Evolutionary conservation across 2,329 filamentous ascomycete genomes (phyloP).

Genomic region (Fonsecaea pedrosoi): DNA sequence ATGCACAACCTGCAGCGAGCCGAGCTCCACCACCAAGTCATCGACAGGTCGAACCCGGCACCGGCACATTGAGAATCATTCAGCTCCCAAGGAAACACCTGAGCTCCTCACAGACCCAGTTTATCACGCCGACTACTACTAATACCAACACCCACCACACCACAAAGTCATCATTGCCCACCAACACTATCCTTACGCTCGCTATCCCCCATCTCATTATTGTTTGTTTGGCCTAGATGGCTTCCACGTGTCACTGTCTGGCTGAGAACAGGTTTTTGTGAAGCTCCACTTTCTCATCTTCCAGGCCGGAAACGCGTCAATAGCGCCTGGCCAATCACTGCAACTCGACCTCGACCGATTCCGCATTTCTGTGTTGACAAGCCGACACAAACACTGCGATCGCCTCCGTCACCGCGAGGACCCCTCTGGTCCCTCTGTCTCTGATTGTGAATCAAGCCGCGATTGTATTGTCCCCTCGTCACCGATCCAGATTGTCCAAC

Average conservation of each 20-base stretch:
- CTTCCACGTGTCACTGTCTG: conserved; percentile 20
- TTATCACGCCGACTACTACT: not conserved
- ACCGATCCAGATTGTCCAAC: conserved; percentile 1
- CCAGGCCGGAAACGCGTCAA: conserved; percentile 28
- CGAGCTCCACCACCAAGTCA: conserved; percentile 6
- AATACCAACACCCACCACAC: not conserved
- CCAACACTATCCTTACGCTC: conserved; percentile 6
- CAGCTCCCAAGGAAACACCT: not conserved
- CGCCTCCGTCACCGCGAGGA: conserved; percentile 17
- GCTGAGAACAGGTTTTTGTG: conserved; percentile 21
- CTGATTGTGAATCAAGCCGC: conserved; percentile 10
- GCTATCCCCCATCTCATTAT: not conserved
- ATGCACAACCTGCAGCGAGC: conserved; percentile 13
- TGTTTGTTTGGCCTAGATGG: conserved; percentile 2
- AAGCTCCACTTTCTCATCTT: conserved; percentile 16
- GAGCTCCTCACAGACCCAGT: conserved; percentile 8
- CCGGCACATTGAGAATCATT: not conserved
- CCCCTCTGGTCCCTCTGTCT: conserved; percentile 6
- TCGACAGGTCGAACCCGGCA: not conserved
- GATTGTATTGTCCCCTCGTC: conserved; percentile 5
- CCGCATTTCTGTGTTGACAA: conserved; percentile 36
- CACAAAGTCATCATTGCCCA: not conserved
- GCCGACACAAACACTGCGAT: conserved; percentile 17
- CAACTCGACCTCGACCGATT: conserved; percentile 21
- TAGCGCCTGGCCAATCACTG: conserved; percentile 32